Conservation (phyloP, 176 grass and related monocot species). For the Chloris gayana region DNA sequence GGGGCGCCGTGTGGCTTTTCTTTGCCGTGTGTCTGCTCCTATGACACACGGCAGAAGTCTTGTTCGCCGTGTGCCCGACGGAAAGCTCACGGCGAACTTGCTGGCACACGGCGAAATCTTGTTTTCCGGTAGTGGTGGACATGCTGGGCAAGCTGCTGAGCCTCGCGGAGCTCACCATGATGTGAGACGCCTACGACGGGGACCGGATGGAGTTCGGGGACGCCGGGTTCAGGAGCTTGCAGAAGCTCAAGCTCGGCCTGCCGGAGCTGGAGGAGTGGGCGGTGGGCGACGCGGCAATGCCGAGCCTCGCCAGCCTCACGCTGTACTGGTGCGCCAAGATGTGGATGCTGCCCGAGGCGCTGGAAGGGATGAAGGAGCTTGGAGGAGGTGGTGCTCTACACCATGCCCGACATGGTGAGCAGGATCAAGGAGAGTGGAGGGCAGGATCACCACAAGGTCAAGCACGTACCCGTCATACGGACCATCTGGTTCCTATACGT, state of each 20-base stretch:
- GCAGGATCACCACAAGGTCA: conserved; percentile 49
- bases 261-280: conserved; percentile 50
- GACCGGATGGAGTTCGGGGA: conserved; percentile 34
- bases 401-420: conserved; percentile 46
- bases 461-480: conserved; percentile 48
- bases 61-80: no score
- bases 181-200: conserved; percentile 35
- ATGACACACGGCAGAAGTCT: no score
- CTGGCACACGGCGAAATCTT: no score
- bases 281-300: conserved; percentile 15
- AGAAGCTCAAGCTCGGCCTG: conserved; percentile 27
- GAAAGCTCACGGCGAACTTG: no score
- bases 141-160: conserved; percentile 51
- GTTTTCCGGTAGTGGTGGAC: no score
- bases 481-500: conserved; percentile 47
- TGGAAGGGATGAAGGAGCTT: conserved; percentile 48
- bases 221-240: conserved; percentile 34
- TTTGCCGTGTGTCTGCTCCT: no score
- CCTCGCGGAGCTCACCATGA: conserved; percentile 41
- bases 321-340: conserved; percentile 45
- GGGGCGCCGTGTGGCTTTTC: no score
- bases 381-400: conserved; percentile 58
- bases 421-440: conserved; percentile 45
- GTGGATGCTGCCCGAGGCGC: conserved; percentile 51
- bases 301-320: conserved; percentile 39